A percentile compares a stretch with the other conserved stretches of the same genome.
These are phyloP conservation scores for Blepharisma stoltei DNA, from an alignment of 73 alveolate species.

Conservation along the genomic window DNA sequence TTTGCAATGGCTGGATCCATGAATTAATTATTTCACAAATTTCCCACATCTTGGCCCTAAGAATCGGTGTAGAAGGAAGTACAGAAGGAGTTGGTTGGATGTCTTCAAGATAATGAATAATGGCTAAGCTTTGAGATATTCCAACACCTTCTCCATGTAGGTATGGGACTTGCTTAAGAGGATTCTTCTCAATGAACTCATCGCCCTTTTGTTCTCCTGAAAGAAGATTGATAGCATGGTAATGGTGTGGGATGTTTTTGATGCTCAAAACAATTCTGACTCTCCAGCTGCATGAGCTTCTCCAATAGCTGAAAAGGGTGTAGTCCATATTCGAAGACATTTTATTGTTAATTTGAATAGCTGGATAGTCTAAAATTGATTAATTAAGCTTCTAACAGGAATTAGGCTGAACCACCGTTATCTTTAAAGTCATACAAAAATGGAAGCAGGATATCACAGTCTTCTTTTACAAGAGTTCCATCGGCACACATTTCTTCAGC, in stretches of 20 bases:
- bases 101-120: conserved; percentile 58
- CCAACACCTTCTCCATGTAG: conserved; percentile 38
- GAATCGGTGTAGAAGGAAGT: conserved; percentile 48
- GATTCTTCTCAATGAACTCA: conserved; percentile 51
- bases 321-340: conserved; percentile 2
- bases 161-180: conserved; percentile 45
- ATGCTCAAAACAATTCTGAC: conserved; percentile 58
- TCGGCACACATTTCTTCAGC: no score
- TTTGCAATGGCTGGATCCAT: conserved; percentile 67
- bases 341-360: conserved; percentile 20
- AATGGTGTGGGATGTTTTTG: conserved; percentile 51
- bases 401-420: no score
- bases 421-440: no score
- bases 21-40: conserved; percentile 55
- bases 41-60: conserved; percentile 44
- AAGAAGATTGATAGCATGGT: conserved; percentile 43
- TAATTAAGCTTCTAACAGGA: neutral
- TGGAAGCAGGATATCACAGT: no score
- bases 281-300: conserved; percentile 59
- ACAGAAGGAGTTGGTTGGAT: conserved; percentile 45
- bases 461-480: no score
- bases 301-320: conserved; percentile 51
- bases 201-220: conserved; percentile 49
- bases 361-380: neutral
- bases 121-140: conserved; percentile 55